Base-by-base conservation (phyloP, 1,139 yeast species). In the Geotrichum bryndzae region DNA sequence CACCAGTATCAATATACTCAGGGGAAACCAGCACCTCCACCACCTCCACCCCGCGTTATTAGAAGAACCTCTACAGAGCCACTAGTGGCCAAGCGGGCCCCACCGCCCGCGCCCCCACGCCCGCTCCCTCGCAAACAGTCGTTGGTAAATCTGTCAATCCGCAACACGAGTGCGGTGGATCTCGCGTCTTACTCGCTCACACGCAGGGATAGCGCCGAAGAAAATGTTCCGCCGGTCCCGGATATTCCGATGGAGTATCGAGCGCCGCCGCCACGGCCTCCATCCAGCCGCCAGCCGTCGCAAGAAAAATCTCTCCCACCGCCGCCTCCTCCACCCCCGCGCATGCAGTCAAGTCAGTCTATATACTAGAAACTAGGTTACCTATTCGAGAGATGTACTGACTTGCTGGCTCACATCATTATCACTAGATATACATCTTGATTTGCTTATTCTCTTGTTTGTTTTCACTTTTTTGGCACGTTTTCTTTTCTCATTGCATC, bases 81-180 rank as follows among this genome's bases (percentile, higher is more conserved):
- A 5, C 8, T 25, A 5, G 25, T 41, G n/a, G 15, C 15, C n/a
- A 48, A 52, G 35, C 57, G 41, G 27, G 51, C 27, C 57, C 51
- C 54, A 23, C 59, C 61, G 7, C 58, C 55, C 11, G 46, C 41
- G 10, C 52, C 52, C 15, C 52, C 53, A 22, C 57, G 54, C 2
- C 65, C 65, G 6, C 54, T 53, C 4, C 61, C 62, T 2, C 35
- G 63, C 25, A 58, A 55, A 8, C 51, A 51, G 51, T 54, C 60
- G 22, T 33, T 52, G 15, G 6, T 58, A 29, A 57, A 51, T 46
- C 57, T 59, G 57, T 56, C 60, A 11, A 59, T 58, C 48, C 41
- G 60, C 29, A 61, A 59, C 51, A 59, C 62, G 7, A 61, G 64
- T 51, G 60, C 53, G 5, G 27, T 57, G 23, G 64, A 61, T 13